Evolutionary conservation across 306 rosid species (phyloP), one percentile per base, ranked within the genome.

Genomic region (Dalbergia oliveri): DNA sequence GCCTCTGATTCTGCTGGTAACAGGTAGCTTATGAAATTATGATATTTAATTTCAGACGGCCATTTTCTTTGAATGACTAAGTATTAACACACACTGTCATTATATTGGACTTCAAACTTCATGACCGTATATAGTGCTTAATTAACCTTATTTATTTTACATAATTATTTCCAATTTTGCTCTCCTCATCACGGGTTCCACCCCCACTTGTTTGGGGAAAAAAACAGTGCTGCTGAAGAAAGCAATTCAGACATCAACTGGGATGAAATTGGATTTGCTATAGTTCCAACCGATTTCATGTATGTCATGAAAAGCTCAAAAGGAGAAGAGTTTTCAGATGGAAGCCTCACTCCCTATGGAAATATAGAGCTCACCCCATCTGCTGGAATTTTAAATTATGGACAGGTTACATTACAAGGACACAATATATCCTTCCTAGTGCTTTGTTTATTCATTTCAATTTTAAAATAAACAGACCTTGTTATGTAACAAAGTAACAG

Each of bases 321-420:
- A 4, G 87, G 69, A 34, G 81, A 41, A 1, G 13, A 50, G 6
- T 89, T 86, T 56, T 45, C 81, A 41, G 59, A 56, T 4, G 92
- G 89, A 56, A 70, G 45, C 43, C 68, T 89, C 14, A 11, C 47
- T 76, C 88, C 77, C 23, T 84, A 80, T 61, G 81, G 84, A 35
- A 87, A 84, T 23, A 57, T 89, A 19, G 81, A 85, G 81, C 75
- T 89, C 53, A 34, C 84, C 58, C 92, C 90, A 19, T 80, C 76
- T 80, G 81, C 92, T 2, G 90, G 82, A 74, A 76, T 89, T 62
- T 69, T 89, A 41, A 89, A 83, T 53, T 85, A 89, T 56, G 90
- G 89, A 47, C 92, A 89, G 92, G 92, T 88, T 53, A 53, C 7
- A 37, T 37, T 37, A 37, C 41, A 7, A 54, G 23, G 11, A 13